Base-by-base conservation (phyloP, 129 eudicot genomes). In the Centrapalus pauciflorus region DNA sequence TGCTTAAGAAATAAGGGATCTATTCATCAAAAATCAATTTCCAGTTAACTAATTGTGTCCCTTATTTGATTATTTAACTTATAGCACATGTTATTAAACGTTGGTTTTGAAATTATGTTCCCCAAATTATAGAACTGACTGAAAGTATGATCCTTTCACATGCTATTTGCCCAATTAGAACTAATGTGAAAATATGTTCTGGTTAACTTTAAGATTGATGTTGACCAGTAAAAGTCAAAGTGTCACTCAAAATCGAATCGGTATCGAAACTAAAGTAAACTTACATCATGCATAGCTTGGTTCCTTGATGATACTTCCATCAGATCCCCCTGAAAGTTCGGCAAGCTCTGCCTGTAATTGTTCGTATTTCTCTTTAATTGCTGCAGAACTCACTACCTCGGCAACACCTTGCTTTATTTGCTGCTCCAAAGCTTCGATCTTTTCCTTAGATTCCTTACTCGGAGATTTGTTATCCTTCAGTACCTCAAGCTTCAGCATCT, bases 381-480 rank as follows among this genome's bases (percentile, higher is more conserved):
- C 89, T 0, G 81, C 75, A 25, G 65, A 65, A 69, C 64, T 76
- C 74, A 84, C 56, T 52, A 88, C 85, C 45, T 85, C 82, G 7
- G 66, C 78, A 51, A 90, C 71, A 37, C 72, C 81, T 73, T 83
- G 74, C 69, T 85, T 87, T 61, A 87, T 75, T 67, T 84, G 73
- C 30, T 67, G 66, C 56, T 80, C 80, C 78, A 84, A 78, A 67
- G 64, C 74, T 78, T 56, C 80, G 67, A 90, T 83, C 83, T 81
- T 90, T 9, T 52, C 76, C 70, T 85, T 82, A 4, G 85, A 61
- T 49, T 82, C 88, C 26, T 81, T 45, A 72, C 72, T 80, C 33
- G 94, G 86, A 23, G 69, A 4, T 24, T 73, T 79, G 23, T 81
- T 82, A 46, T 82, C 81, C 67, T 76, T 87, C 23, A 27, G 72